phyloP scores from a whole-genome alignment of 257 asterid genomes.

The Penstemon eatonii region DNA sequence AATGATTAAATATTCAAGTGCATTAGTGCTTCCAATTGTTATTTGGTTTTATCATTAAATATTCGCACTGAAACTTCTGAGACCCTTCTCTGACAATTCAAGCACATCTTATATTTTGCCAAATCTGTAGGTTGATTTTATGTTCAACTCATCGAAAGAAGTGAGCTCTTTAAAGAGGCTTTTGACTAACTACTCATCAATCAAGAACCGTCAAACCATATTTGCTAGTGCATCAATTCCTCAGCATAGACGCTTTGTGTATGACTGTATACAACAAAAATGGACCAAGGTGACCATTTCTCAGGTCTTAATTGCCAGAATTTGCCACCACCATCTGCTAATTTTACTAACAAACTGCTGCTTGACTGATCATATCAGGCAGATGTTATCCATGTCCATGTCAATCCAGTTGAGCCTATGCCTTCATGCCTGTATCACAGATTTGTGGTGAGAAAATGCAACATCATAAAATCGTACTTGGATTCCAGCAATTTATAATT shows the following conservation, averaged over 20 bases:
- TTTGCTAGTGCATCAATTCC: constrained; percentile 96
- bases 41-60: constrained; percentile 2
- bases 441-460: constrained; percentile 68
- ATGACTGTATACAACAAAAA: constrained; percentile 86
- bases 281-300: constrained; percentile 77
- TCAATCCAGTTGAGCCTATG: constrained; percentile 80
- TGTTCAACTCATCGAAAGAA: constrained; percentile 88
- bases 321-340: constrained; percentile 24
- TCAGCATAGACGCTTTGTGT: constrained; percentile 77
- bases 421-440: constrained; percentile 84
- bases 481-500: constrained; percentile 10
- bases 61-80: background rate
- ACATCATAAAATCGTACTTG: background rate
- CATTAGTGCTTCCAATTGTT: constrained; percentile 14
- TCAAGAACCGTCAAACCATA: constrained; percentile 73
- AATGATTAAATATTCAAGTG: constrained; percentile 8
- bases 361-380: constrained; percentile 50
- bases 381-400: constrained; percentile 75
- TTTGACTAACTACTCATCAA: constrained; percentile 74
- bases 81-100: constrained; percentile 6
- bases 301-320: constrained; percentile 1
- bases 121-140: constrained; percentile 74
- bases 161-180: constrained; percentile 77
- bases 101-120: constrained; percentile 9
- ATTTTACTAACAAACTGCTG: constrained; percentile 24